Evolutionary conservation across 768 basidiomycete species (phyloP), one percentile per base, ranked within the genome.

Genomic region (Sarcomyxa edulis): DNA sequence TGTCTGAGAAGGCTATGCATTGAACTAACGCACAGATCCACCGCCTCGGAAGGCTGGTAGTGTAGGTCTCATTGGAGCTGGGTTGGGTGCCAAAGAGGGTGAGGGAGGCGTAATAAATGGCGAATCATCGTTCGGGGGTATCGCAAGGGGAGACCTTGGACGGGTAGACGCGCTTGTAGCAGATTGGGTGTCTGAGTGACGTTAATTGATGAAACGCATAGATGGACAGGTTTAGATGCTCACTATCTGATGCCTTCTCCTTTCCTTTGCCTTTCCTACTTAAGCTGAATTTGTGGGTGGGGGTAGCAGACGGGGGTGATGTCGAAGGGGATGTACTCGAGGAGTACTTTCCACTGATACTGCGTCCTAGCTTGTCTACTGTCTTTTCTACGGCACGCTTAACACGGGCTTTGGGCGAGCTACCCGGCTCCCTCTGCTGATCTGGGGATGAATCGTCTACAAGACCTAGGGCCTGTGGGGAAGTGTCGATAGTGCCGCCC

Each of bases 81-180:
- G n/a, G 15, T 22, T 39, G n/a, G 36, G 29, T 7, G 42, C 36
- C 15, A 68, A 55, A 11, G 72, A 69, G 3, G 87, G 84, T 8
- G 84, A 87, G 10, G 73, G 81, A 23, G 87, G 86, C 5, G 71
- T 70, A 41, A 89, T 84, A 52, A 90, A 88, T 4, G 78, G 76
- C 11, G 75, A 76, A 32, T 79, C 77, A 43, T 78, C 72, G 20
- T 38, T 48, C 19, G 54, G 59, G 29, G 49, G 36, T 20, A 49
- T 36, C 33, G 47, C 30, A 25, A 32, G 42, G 39, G 36, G 39
- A 38, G 34, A 35, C 29, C 37, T 38, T 5, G 39, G 54, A 32
- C 61, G 58, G 21, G 57, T 60, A 30, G 59, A 52, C 40, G 49
- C 54, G 7, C 54, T 48, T 21, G 52, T 49, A 15, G 58, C 47